phyloP scores from a whole-genome alignment of 176 grass and related monocot species.

The Thinopyrum elongatum region DNA sequence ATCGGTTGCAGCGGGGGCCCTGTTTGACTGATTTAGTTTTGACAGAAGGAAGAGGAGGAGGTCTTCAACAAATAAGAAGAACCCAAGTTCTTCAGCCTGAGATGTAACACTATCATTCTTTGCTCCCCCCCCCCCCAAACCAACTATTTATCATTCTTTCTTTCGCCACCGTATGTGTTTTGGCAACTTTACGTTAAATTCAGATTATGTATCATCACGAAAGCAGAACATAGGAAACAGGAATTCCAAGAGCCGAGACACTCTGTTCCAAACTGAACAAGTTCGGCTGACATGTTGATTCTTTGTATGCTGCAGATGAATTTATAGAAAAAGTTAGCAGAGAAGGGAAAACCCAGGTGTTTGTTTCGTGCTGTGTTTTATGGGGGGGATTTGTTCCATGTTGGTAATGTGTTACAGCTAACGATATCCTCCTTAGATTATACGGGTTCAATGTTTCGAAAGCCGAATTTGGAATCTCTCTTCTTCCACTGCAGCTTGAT shows the following conservation, averaged over 20 bases:
- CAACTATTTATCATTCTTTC: constrained; percentile 5
- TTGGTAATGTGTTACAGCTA: background rate
- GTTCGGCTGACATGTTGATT: background rate
- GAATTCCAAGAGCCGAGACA: background rate
- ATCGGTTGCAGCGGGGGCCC: background rate
- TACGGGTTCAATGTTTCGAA: background rate
- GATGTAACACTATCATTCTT: constrained; percentile 31
- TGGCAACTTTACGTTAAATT: background rate
- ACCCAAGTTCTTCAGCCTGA: constrained; percentile 20
- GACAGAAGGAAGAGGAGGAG: background rate
- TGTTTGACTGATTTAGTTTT: constrained; percentile 12
- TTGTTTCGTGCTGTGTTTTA: background rate
- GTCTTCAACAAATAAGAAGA: constrained; percentile 30
- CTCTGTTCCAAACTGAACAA: background rate
- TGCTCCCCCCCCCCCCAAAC: background rate
- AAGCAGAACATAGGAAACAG: background rate
- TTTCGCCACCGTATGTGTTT: background rate
- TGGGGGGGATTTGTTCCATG: background rate
- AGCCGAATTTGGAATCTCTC: background rate
- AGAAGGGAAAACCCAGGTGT: background rate
- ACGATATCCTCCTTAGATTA: background rate
- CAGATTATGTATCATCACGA: background rate
- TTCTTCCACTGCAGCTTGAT: background rate
- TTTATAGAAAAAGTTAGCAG: background rate
- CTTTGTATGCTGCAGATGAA: too few relatives aligned